Base-by-base conservation (phyloP, 2,329 filamentous ascomycete genomes). In the Penicillium oxalicum region DNA sequence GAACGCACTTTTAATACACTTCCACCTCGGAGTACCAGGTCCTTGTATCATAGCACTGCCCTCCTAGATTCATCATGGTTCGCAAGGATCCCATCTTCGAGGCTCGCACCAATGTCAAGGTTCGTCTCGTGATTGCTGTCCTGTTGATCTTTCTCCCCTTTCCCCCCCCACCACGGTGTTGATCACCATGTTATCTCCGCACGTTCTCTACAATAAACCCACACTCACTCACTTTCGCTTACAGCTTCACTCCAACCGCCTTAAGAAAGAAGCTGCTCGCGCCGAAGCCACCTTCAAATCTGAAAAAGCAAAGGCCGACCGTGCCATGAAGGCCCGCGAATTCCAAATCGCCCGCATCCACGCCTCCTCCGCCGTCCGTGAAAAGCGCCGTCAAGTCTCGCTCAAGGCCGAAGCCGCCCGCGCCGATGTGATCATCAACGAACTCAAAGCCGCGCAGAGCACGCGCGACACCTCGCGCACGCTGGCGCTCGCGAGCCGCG, bases 341-440 rank as follows among this genome's bases (percentile, higher is more conserved):
- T 73, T 74, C 53, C 71, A 74, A 55, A 75, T 75, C 58, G 72
- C 73, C 39, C 72, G 72, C 44, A 74, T 75, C 60, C 73, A 75
- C 59, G 72, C 72, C 46, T 66, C 66, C 18, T 72, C 70, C 40
- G 71, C 72, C 28, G 65, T 75, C 27, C 72, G 72, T 51, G 72
- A 75, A 47, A 74, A 73, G 46, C 69, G 72, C 45, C 69, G 73
- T 51, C 69, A 73, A 50, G 68, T 74, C 13, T 70, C 69, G 9
- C 69, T 75, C 4, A 67, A 68, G 48, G 67, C 70, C 5, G 69
- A 75, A 55, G 71, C 73, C 6, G 72, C 72, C 11, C 70, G 72
- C 13, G 72, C 73, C 38, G 73, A 75, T 48, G 73, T 74, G 0
- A 74, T 75, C n/a, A 74, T 73, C 54, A 73, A 73, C 46, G 71